Percentiles rank a stretch among this genome's conserved stretches.
phyloP scores from a whole-genome alignment of 2,329 filamentous ascomycete genomes.

The Paramyrothecium sp. region DNA sequence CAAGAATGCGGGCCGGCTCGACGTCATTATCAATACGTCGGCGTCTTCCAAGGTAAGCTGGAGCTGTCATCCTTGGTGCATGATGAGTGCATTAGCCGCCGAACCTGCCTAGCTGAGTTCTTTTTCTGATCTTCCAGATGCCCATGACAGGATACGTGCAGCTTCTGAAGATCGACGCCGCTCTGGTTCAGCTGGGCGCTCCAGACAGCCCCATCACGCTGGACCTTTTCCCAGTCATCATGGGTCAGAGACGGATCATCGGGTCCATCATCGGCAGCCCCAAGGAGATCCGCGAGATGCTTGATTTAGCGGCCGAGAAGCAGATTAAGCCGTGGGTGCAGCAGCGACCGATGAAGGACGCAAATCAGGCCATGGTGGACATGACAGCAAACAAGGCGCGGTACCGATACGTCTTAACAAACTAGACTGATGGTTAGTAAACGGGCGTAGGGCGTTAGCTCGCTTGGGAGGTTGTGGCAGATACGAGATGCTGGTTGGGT shows the following conservation, averaged over 20 bases:
- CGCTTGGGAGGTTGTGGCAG: too few species aligned
- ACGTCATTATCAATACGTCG: constrained; percentile 54
- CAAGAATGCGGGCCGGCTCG: constrained; percentile 45
- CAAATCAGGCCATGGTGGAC: constrained; percentile 53
- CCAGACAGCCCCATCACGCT: background rate
- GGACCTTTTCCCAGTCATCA: constrained; percentile 5
- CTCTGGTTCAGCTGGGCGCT: background rate
- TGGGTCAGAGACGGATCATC: constrained; percentile 31
- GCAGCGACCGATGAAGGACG: constrained; percentile 50
- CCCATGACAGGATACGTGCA: background rate
- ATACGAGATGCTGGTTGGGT: too few species aligned
- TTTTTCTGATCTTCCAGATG: background rate
- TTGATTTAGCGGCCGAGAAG: constrained; percentile 55
- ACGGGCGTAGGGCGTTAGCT: too few species aligned
- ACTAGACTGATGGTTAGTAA: constrained; percentile 20
- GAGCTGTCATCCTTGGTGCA: constrained; percentile 55
- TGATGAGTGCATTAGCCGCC: constrained; percentile 39
- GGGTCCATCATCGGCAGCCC: constrained; percentile 48
- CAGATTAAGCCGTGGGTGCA: constrained; percentile 56
- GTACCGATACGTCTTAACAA: constrained; percentile 44
- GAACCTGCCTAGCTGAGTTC: background rate
- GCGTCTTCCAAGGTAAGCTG: constrained; percentile 46
- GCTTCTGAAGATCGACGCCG: background rate
- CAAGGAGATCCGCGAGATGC: constrained; percentile 57
- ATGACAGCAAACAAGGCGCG: constrained; percentile 51